These are phyloP conservation scores for Metschnikowia vanudenii DNA, from an alignment of 805 yeast species.

Conservation along the genomic window DNA sequence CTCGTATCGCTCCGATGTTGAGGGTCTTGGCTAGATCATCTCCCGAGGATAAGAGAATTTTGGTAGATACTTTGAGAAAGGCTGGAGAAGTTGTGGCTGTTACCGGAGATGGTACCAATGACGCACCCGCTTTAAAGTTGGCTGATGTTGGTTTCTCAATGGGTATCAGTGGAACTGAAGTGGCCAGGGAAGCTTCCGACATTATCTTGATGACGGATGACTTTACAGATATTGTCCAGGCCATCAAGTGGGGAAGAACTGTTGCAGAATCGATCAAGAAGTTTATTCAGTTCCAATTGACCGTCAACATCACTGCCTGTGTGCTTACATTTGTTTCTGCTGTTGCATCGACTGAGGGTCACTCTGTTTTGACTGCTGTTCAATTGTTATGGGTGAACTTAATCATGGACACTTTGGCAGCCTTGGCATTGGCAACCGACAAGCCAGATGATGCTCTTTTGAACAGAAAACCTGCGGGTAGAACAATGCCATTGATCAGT, in stretches of 20 bases:
- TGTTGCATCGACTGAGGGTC: slow-evolving; percentile 73
- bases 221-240: slow-evolving; percentile 91
- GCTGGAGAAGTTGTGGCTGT: slow-evolving; percentile 96
- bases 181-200: slow-evolving; percentile 96
- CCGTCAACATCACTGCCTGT: slow-evolving; percentile 97
- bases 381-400: slow-evolving; percentile 96
- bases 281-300: slow-evolving; percentile 93
- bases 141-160: slow-evolving; percentile 98
- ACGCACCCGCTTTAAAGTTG: slow-evolving; percentile 93
- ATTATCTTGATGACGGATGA: slow-evolving; percentile 92
- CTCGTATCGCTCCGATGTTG: slow-evolving; percentile 63
- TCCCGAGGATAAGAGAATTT: slow-evolving; percentile 89
- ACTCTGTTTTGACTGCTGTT: slow-evolving; percentile 92
- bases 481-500: slow-evolving; percentile 74
- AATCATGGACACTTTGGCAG: slow-evolving; percentile 98
- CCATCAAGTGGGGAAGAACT: slow-evolving; percentile 98
- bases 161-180: slow-evolving; percentile 99
- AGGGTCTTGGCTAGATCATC: slow-evolving; percentile 90
- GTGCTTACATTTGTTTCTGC: slow-evolving; percentile 90
- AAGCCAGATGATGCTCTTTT: slow-evolving; percentile 85
- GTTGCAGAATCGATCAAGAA: slow-evolving; percentile 92
- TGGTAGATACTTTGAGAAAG: slow-evolving; percentile 76
- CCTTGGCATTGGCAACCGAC: slow-evolving; percentile 95
- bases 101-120: slow-evolving; percentile 99
- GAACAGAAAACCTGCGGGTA: slow-evolving; percentile 79